Percentiles rank a stretch among this genome's conserved stretches.
Evolutionary conservation across 1,284 basidiomycete genomes (phyloP).

Genomic region (Ganoderma lucidum): DNA sequence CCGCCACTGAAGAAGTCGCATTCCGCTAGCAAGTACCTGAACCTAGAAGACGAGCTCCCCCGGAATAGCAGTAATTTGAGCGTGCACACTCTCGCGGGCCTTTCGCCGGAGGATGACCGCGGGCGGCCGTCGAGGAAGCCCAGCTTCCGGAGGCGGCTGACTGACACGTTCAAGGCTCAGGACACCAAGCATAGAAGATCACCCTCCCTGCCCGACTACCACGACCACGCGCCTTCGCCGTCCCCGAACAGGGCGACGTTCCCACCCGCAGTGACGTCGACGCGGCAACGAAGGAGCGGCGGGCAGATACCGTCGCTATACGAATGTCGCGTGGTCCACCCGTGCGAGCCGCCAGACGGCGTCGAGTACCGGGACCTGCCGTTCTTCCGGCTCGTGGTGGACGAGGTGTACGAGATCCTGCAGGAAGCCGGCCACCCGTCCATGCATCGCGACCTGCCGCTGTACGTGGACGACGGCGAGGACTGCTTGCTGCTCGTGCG

Average conservation of each 20-base stretch:
- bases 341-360: slow-evolving; percentile 66
- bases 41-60: slow-evolving; percentile 34
- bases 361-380: slow-evolving; percentile 76
- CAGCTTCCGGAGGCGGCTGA: slow-evolving; percentile 54
- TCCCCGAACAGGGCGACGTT: slow-evolving; percentile 35
- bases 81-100: slow-evolving; percentile 28
- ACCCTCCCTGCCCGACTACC: slow-evolving; percentile 37
- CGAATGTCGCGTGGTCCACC: slow-evolving; percentile 69
- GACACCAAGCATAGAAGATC: slow-evolving; percentile 40
- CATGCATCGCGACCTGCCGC: slow-evolving; percentile 69
- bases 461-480: slow-evolving; percentile 82
- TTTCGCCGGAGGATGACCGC: slow-evolving; percentile 44
- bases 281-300: slow-evolving; percentile 44
- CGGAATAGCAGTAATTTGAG: slow-evolving; percentile 33
- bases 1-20: slow-evolving; percentile 43
- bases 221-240: slow-evolving; percentile 28
- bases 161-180: slow-evolving; percentile 51
- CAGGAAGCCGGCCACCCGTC: slow-evolving; percentile 81
- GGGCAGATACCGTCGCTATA: slow-evolving; percentile 56
- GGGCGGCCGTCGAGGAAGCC: slow-evolving; percentile 53
- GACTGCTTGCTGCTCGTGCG: slow-evolving; percentile 76
- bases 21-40: slow-evolving; percentile 44
- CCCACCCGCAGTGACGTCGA: slow-evolving; percentile 30
- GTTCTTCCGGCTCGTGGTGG: slow-evolving; percentile 71
- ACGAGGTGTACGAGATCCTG: slow-evolving; percentile 70